Base-by-base conservation (phyloP, 805 yeast genomes). In the Lipomyces sp. region DNA sequence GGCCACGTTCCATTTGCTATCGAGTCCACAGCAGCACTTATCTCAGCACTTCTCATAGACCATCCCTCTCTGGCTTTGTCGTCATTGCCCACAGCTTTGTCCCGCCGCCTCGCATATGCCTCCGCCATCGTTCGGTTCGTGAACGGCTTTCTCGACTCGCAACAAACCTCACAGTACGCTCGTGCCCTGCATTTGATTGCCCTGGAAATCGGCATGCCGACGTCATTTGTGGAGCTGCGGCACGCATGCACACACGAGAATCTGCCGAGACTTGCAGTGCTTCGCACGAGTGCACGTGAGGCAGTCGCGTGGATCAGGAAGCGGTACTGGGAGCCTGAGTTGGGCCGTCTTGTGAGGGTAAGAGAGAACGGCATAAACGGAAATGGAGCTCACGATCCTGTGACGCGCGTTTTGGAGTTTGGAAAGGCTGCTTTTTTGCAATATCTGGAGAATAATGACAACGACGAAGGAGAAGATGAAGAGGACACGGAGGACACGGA, bases 211-310 rank as follows among this genome's bases (percentile, higher is more conserved):
- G 77, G 79, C 1, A 70, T 93, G 22, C 96, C 98, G 0, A 74
- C 82, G 29, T 78, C 77, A 62, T 88, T 93, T 67, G 98, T 93
- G 0, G 98, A 93, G 63, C 64, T 88, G 28, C 74, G 98, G 49
- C 98, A 93, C 66, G 78, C 80, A 61, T 90, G 95, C 3, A 91
- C 98, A 0, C 98, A 93, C 66, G 98, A 91, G 61, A 71, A 73
- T 16, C 67, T 93, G 23, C 96, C 97, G 1, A 74, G 84, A 29
- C 61, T 87, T 37, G 80, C 77, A 36, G 74, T 85, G 68, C 71
- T 90, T n/a, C 72, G 95, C 34, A 63, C 71, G n/a, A 77, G 82
- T 13, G 68, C 80, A 1, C 63, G 67, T 3, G 70, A 77, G 43
- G 95, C 95, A 0, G 65, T 91, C 42, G 70, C 68, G 4, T 93